Base-by-base conservation (phyloP, 257 asterid species). In the Ocimum tenuiflorum region DNA sequence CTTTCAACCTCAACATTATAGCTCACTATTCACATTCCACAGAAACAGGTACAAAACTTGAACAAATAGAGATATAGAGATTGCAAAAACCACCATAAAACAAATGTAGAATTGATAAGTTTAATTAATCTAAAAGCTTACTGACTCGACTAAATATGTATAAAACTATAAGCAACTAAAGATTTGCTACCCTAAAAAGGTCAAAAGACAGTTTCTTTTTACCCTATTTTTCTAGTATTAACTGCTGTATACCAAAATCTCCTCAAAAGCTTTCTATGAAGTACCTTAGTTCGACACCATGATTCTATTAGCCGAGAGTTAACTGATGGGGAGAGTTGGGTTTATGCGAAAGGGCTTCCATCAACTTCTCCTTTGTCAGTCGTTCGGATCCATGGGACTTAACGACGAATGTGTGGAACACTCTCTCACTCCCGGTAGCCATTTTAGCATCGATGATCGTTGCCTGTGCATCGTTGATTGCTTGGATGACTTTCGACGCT, bases 401-500 rank as follows among this genome's bases (percentile, higher is more conserved):
- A 38, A 92, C 86, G 0, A 87, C 88, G 29, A 92, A 92, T 13
- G 96, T 87, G 70, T 92, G 99, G 55, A 71, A 79, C 39, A 84
- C 88, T 22, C 67, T 77, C 5, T 86, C 97, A 0, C 72, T 75
- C 46, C 81, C 88, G 0, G 95, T 65, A 3, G 81, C 77, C 67
- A 92, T 68, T 67, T 78, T 80, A 0, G 94, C 86, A 13, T 92
- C 99, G 0, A 80, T 14, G n/a, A 92, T 77, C 1, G 64, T 79
- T 29, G 82, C 94, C 18, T 75, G 67, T 0, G 91, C 88, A 7
- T 81, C 79, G 41, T 78, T 75, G 72, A 92, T 83, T 23, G 90
- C 89, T 27, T 76, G 91, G 56, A 92, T 78, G 59, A 86, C 71
- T 58, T 79, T 71, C 7, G 91, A 80, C n/a, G 83, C 77, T 3